Percentiles rank a stretch among this genome's conserved stretches.
Evolutionary conservation across 1,139 yeast genomes (phyloP).

Genomic region (Wickerhamomyces sp.): DNA sequence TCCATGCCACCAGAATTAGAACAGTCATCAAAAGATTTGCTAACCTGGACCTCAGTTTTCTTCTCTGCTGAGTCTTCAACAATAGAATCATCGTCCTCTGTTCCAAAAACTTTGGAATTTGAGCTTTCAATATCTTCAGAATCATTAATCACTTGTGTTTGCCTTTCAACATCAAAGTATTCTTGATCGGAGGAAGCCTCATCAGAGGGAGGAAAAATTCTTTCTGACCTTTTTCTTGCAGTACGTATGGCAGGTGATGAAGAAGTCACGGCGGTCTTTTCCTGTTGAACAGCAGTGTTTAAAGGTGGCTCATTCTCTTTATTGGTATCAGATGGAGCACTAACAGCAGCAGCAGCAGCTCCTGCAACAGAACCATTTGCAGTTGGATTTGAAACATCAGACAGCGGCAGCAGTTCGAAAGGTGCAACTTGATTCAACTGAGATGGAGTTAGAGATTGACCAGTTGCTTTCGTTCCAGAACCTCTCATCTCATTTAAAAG

Average conservation of each 20-base stretch:
- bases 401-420: no score
- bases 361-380: neutral
- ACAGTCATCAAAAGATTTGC: neutral
- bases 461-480: no score
- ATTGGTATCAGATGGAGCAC: neutral
- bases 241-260: no score
- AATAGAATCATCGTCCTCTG: neutral
- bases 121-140: neutral
- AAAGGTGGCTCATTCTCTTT: neutral
- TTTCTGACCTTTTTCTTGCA: no score
- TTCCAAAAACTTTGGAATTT: neutral
- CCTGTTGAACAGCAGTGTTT: no score
- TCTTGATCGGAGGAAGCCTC: neutral
- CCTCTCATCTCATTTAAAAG: no score
- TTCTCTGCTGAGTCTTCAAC: neutral
- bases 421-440: no score
- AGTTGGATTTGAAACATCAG: neutral
- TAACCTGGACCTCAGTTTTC: neutral
- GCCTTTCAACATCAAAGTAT: constrained; percentile 1
- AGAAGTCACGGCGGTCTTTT: no score
- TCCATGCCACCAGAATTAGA: no score
- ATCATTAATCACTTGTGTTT: constrained; percentile 4
- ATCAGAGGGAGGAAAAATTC: no score
- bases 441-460: neutral
- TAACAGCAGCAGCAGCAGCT: neutral